A percentile compares a stretch with the other conserved stretches of the same genome.
These are phyloP conservation scores for Suillus subaureus DNA, from an alignment of 768 basidiomycete species.

Conservation along the genomic window DNA sequence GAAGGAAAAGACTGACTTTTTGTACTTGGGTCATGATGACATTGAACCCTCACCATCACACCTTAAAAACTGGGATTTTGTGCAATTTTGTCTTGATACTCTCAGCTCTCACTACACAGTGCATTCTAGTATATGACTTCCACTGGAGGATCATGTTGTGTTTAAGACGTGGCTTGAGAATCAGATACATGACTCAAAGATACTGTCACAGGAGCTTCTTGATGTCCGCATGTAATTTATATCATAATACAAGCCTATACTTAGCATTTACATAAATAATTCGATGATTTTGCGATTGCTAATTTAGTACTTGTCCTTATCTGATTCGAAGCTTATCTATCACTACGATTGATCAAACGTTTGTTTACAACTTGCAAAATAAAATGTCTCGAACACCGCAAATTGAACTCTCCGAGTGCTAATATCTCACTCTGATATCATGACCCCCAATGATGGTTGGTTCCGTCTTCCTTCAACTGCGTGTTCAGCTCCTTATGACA, in stretches of 20 bases:
- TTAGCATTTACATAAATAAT: not conserved
- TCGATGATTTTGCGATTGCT: not conserved
- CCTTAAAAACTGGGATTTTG: not conserved
- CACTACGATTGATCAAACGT: not conserved
- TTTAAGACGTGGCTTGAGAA: not conserved
- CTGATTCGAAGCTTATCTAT: not conserved
- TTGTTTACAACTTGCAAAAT: not conserved
- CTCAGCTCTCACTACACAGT: not conserved
- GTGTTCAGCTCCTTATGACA: not conserved
- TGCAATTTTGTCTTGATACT: not conserved
- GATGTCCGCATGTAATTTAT: not conserved
- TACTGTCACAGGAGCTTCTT: no score
- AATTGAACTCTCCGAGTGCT: not conserved
- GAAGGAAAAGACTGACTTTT: not conserved
- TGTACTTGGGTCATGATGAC: no score
- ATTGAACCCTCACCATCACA: not conserved
- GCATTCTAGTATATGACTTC: not conserved
- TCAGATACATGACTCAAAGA: not conserved
- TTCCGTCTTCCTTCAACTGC: not conserved
- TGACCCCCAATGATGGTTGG: constrained; percentile 2
- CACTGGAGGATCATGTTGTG: not conserved
- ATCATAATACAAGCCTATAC: no score
- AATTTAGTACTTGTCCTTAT: not conserved
- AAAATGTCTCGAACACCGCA: not conserved
- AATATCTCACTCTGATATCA: not conserved